Evolutionary conservation across 768 basidiomycete genomes (phyloP), one percentile per base, ranked within the genome.

Genomic region (Boletales sp.): DNA sequence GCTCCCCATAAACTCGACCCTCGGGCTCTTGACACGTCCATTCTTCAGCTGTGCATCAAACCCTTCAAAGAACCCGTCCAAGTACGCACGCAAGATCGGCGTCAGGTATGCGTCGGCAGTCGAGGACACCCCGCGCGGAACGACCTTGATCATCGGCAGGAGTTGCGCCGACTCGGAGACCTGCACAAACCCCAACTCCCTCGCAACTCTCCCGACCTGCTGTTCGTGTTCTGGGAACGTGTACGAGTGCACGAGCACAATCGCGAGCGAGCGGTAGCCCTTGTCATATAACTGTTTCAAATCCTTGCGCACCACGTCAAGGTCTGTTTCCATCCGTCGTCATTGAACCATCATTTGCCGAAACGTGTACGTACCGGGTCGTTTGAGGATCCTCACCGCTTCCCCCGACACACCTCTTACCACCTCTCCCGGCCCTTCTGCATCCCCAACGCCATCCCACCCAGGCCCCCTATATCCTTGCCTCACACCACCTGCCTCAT

Each of bases 31-130:
- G 49, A 82, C 49, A 13, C 66, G 68, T 4, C 85, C 82, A 54
- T 83, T 83, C 62, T 74, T 75, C 53, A 92, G 73, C 59, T 84
- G 82, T 37, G 74, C 75, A 53, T 94, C 91, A 58, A 97, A 96
- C 0, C 93, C 93, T 34, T 72, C 69, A 68, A 94, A 95, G 74
- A 97, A 97, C 0, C 92, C 92, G 54, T 93, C 87, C 5, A 97
- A 77, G 61, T 97, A 97, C 12, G 83, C 78, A 10, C 76, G 69
- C 21, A 96, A 70, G 54, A 96, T 88, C 13, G 94, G 94, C 0
- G 94, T 96, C 35, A 97, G 82, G 67, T 97, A 97, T 1, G 94
- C 94, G 58, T 97, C 94, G 1, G 92, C 94, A 0, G 93, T 94
- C 1, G 90, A 88, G 0, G 92, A 95, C 10, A 88, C 84, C 2